phyloP scores from a whole-genome alignment of 73 alveolate species.

The Paramecium sexaurelia region DNA sequence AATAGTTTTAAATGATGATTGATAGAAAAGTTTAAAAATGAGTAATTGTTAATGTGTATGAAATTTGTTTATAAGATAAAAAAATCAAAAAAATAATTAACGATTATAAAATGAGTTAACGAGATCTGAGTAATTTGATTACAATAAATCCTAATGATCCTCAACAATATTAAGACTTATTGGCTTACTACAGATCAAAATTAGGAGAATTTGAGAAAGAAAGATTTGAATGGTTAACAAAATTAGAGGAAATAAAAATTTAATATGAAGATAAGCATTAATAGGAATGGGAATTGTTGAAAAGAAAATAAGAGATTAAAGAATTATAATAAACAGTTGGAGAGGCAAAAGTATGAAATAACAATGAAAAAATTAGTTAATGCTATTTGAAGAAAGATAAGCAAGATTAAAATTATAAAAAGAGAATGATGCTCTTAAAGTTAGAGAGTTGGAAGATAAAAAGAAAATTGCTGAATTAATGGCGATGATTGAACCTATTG shows the following conservation, averaged over 20 bases:
- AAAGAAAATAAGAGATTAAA: constrained; percentile 32
- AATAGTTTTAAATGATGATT: no score
- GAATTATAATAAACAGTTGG: constrained; percentile 13
- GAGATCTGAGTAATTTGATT: background rate
- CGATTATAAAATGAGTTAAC: constrained; percentile 23
- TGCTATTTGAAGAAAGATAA: constrained; percentile 53
- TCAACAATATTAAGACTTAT: constrained; percentile 10
- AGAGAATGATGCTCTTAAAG: constrained; percentile 35
- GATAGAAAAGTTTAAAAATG: no score
- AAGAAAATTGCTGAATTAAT: constrained; percentile 35
- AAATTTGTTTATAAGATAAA: background rate
- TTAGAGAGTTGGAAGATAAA: constrained; percentile 49
- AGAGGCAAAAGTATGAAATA: constrained; percentile 24
- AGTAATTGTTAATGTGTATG: background rate
- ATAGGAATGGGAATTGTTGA: constrained; percentile 45
- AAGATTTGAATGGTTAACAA: constrained; percentile 56
- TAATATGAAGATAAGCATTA: constrained; percentile 48
- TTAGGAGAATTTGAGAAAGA: constrained; percentile 42
- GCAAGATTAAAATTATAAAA: constrained; percentile 33
- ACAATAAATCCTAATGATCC: constrained; percentile 33
- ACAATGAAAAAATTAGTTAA: background rate
- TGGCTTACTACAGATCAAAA: constrained; percentile 36
- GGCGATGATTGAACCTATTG: constrained; percentile 47
- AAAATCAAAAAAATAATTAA: background rate
- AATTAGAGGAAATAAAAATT: constrained; percentile 44